Evolutionary conservation across 2,329 filamentous ascomycete genomes (phyloP).

Genomic region (Botrytis fragariae): DNA sequence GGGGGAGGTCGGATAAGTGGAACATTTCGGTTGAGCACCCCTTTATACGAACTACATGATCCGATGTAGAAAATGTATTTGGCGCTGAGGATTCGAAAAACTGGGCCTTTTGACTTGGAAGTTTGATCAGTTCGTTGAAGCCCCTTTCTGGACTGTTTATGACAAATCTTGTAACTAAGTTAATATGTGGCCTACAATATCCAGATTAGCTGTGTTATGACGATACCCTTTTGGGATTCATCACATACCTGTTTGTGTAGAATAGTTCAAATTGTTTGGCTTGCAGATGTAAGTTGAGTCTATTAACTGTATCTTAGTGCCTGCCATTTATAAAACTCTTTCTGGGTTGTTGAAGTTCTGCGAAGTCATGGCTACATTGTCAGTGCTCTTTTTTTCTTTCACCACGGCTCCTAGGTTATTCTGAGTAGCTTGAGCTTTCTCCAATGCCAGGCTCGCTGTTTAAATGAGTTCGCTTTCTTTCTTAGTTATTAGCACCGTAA

Average conservation of each 20-base stretch:
- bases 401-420: not conserved
- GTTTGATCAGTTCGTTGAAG: not conserved
- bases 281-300: not conserved
- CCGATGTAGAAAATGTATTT: too few species aligned
- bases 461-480: not conserved
- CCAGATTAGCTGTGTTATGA: too few species aligned
- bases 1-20: not conserved
- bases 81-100: rapidly evolving
- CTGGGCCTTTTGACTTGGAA: not conserved
- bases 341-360: not conserved
- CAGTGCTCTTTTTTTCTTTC: too few species aligned
- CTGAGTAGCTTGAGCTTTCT: not conserved
- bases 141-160: not conserved
- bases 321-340: not conserved
- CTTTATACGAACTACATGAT: not conserved
- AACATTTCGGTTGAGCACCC: not conserved
- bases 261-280: not conserved
- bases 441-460: not conserved
- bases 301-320: not conserved
- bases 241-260: not conserved
- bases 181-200: not conserved
- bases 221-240: rapidly evolving
- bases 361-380: not conserved
- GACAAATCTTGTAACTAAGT: not conserved
- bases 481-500: rapidly evolving